Evolutionary conservation across 176 grass and related monocot genomes (phyloP), one percentile per base, ranked within the genome.

Genomic region (Avena eriantha): DNA sequence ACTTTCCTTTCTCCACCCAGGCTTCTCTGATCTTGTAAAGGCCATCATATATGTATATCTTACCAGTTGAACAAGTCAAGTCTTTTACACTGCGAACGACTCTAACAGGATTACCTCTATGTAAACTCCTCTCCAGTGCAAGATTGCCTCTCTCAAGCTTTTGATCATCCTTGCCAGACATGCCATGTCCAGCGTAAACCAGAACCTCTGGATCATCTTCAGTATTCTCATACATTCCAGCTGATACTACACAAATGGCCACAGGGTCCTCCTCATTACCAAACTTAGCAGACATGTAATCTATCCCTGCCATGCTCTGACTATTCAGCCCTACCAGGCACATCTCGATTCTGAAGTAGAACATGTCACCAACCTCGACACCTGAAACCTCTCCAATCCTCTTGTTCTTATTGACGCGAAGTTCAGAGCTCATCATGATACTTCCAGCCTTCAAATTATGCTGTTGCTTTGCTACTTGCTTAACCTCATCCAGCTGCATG

Each of bases 281-380:
- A 73, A 88, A 88, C 26, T 39, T 83, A 49, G 23, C 21, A 41
- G 84, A 84, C 39, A 83, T 82, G 41, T 94, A 91, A 73, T 91
- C 92, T 70, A 94, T 94, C 45, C 89, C 87, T 9, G 80, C 80
- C 67, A 97, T 85, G 73, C 73, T 89, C 47, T 91, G 92, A 77
- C 69, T 79, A 82, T 91, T 90, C 73, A 94, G 51, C 31, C 90
- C 95, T 19, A 94, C 88, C 74, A 97, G 79, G 72, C 92, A 94
- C 90, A 94, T 92, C 83, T 97, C 90, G 41, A 94, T 91, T 70
- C 92, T 91, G 69, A 94, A 97, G 90, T 92, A 97, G 80, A 92
- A 97, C 83, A 92, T 91, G 73, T 97, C 95, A 61, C 95, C 95
- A 72, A 97, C 90, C 76, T 89, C 86, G 24, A 94, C 60, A 34